phyloP scores from a whole-genome alignment of 106 monocot genomes.

The Phalaenopsis aphrodite region DNA sequence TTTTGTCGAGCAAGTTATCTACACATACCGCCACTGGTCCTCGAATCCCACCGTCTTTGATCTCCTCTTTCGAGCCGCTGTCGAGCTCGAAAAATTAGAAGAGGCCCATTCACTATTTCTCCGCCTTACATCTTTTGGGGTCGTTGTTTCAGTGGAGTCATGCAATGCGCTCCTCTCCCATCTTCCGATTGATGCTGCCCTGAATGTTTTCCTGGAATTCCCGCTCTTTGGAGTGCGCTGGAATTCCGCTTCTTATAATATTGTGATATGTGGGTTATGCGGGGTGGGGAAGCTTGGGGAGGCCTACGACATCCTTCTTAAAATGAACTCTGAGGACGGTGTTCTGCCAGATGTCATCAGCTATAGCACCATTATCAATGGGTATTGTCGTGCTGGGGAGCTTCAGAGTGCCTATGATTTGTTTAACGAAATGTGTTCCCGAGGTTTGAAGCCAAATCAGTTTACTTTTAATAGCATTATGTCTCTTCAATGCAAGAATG shows the following conservation, averaged over 20 bases:
- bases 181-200: slow-evolving; percentile 35
- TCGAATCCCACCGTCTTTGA: slow-evolving; percentile 67
- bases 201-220: slow-evolving; percentile 39
- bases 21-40: slow-evolving; percentile 79
- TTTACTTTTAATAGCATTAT: slow-evolving; percentile 74
- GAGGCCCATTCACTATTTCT: slow-evolving; percentile 43
- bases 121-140: slow-evolving; percentile 41
- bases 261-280: slow-evolving; percentile 54
- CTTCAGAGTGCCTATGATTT: slow-evolving; percentile 38
- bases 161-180: slow-evolving; percentile 49
- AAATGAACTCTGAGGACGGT: slow-evolving; percentile 31
- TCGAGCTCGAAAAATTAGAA: slow-evolving; percentile 17
- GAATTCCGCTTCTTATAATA: slow-evolving; percentile 56
- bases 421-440: slow-evolving; percentile 48
- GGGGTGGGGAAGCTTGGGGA: slow-evolving; percentile 27
- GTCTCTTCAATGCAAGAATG: slow-evolving; percentile 36
- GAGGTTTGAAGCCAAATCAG: slow-evolving; percentile 53
- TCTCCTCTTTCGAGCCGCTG: slow-evolving; percentile 37
- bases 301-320: slow-evolving; percentile 36
- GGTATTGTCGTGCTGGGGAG: slow-evolving; percentile 50
- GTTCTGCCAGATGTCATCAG: slow-evolving; percentile 53
- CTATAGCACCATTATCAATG: slow-evolving; percentile 73
- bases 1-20: slow-evolving; percentile 65
- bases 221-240: slow-evolving; percentile 30
- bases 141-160: slow-evolving; percentile 40